Base-by-base conservation (phyloP, 805 yeast species). In the Candida gorgasii region DNA sequence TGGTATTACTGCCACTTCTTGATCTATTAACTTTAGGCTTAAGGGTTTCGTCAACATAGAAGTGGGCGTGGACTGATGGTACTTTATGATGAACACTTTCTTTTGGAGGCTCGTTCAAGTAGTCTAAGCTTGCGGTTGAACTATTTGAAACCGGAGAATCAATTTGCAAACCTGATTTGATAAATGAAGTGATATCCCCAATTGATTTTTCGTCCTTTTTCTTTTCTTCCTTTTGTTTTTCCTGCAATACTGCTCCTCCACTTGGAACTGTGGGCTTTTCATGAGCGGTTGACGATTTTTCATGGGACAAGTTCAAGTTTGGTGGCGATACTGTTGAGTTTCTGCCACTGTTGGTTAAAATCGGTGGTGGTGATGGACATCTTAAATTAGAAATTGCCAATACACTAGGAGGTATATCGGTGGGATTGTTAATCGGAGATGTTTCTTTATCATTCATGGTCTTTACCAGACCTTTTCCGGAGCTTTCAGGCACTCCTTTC, bases 51-150 rank as follows among this genome's bases (percentile, higher is more conserved):
- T 82, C 86, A 8, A 80, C 81, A 50, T 75, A 76, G 57, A 86
- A 86, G 62, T 86, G 95, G 0, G 93, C 89, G 62, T 86, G 95
- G 48, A 83, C 82, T 0, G 86, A 76, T 13, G 85, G 74, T 15
- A 75, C 57, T 58, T 79, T 76, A 51, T 77, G 76, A 54, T 78
- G 84, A 2, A 48, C 36, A 26, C 55, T 49, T 8, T 55, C 58
- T 11, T 40, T 50, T 4, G 75, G 73, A 3, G 72, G 69, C 27
- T 52, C 52, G 23, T 47, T 30, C 2, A 55, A 42, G 43, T 53
- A 58, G 43, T 67, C 66, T 28, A 65, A 49, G 22, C 59, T 53
- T 5, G 53, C 29, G 13, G 44, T 29, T 2, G 66, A 58, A 28
- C 50, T 52, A 40, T 52, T 53, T 2, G 50, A 32, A 23, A 34